A percentile compares a stretch with the other conserved stretches of the same genome.
Conservation (phyloP, 2,329 filamentous ascomycete species). For the Colletotrichum magnum region DNA sequence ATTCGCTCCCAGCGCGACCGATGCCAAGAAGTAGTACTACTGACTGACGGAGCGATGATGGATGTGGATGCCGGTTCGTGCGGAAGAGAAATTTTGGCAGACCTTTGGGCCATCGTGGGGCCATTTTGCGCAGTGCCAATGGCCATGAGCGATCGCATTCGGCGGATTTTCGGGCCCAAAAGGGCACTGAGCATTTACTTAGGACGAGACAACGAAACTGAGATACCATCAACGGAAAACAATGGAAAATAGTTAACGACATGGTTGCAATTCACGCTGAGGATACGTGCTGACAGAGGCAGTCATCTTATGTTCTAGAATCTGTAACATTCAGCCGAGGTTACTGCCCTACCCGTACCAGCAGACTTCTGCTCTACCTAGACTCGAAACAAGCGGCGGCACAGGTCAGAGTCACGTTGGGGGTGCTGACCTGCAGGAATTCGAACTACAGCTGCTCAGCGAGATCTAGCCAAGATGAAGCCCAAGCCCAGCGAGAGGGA, state of each 20-base stretch:
- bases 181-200: conserved; percentile 15
- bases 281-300: neutral
- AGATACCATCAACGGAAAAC: conserved; percentile 40
- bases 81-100: neutral
- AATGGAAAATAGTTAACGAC: conserved; percentile 26
- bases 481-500: neutral
- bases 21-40: conserved; percentile 43
- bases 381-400: neutral
- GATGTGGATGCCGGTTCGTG: conserved; percentile 1
- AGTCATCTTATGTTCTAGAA: too few species aligned
- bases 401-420: conserved; percentile 14
- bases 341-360: too few species aligned
- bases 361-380: neutral
- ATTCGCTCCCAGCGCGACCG: conserved; percentile 63
- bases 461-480: conserved; percentile 2
- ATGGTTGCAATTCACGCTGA: neutral
- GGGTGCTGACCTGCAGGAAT: conserved; percentile 13
- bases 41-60: neutral
- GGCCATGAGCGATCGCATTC: conserved; percentile 16
- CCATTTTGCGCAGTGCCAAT: conserved; percentile 14
- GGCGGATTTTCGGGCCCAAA: neutral
- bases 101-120: conserved; percentile 3
- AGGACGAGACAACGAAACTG: conserved; percentile 32
- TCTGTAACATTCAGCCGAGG: too few species aligned
- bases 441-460: neutral